Evolutionary conservation across 805 yeast species (phyloP).

Genomic region (Ogataea glucozyma): DNA sequence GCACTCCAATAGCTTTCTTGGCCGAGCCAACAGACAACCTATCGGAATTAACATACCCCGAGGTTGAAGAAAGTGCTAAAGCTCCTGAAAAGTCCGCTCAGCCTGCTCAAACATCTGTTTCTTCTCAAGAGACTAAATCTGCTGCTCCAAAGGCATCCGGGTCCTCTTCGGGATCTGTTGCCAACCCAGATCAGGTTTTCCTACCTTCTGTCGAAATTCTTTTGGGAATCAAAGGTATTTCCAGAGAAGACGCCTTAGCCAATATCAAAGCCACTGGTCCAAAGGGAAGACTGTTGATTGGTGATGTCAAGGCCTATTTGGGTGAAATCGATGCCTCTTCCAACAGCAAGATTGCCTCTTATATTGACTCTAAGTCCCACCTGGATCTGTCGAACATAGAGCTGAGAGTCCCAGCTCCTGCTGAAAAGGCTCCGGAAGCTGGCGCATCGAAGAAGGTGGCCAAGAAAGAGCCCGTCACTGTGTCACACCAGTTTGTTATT

Average conservation of each 20-base stretch:
- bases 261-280: conserved; percentile 87
- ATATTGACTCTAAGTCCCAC: conserved; percentile 55
- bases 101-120: conserved; percentile 26
- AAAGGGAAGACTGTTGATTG: conserved; percentile 81
- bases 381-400: conserved; percentile 74
- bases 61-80: conserved; percentile 34
- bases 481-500: conserved; percentile 35
- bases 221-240: conserved; percentile 59
- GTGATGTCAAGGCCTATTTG: conserved; percentile 83
- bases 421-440: conserved; percentile 10
- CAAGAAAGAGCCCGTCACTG: conserved; percentile 36
- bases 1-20: conserved; percentile 82
- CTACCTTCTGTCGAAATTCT: conserved; percentile 79
- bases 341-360: conserved; percentile 53
- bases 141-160: conserved; percentile 17
- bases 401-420: conserved; percentile 31
- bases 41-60: conserved; percentile 59
- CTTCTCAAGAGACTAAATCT: background rate
- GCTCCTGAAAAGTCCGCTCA: conserved; percentile 19
- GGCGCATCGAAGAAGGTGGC: conserved; percentile 29
- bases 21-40: conserved; percentile 91
- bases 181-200: conserved; percentile 66
- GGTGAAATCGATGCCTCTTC: conserved; percentile 68
- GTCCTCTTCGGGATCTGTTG: conserved; percentile 37
- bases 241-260: conserved; percentile 66